Percentiles rank a stretch among this genome's conserved stretches.
Evolutionary conservation across 345 rosid species (phyloP).

Genomic region (Sapria himalayana): DNA sequence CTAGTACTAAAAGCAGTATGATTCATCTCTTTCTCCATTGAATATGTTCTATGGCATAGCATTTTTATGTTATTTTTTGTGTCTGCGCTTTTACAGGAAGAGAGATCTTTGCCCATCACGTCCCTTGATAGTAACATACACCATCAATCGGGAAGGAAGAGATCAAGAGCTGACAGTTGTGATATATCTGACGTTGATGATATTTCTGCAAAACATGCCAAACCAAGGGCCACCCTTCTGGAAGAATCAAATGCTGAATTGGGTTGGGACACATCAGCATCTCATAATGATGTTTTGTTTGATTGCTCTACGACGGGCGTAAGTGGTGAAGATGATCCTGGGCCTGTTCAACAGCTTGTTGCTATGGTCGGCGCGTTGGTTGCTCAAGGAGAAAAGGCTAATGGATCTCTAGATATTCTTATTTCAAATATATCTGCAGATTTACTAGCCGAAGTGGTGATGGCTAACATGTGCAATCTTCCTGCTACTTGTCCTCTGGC

Average conservation of each 20-base stretch:
- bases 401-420: slow-evolving; percentile 67
- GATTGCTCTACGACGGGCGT: slow-evolving; percentile 19
- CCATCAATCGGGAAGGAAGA: slow-evolving; percentile 31
- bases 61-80: no score
- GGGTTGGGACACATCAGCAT: slow-evolving; percentile 14
- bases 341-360: slow-evolving; percentile 84
- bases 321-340: slow-evolving; percentile 32
- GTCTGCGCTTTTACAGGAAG: slow-evolving; percentile 49
- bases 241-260: slow-evolving; percentile 41
- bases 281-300: slow-evolving; percentile 26
- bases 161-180: slow-evolving; percentile 29
- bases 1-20: no score
- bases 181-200: slow-evolving; percentile 33
- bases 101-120: slow-evolving; percentile 13
- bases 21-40: no score
- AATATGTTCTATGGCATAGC: no score
- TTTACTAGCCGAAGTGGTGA: slow-evolving; percentile 90
- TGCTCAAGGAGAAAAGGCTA: slow-evolving; percentile 91
- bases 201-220: slow-evolving; percentile 47
- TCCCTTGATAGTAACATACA: slow-evolving; percentile 21
- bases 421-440: slow-evolving; percentile 84
- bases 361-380: slow-evolving; percentile 85
- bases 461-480: slow-evolving; percentile 80
- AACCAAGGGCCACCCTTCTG: slow-evolving; percentile 26
- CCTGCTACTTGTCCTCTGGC: slow-evolving; percentile 22